A percentile compares a stretch with the other conserved stretches of the same genome.
phyloP scores from a whole-genome alignment of 192 early-diverging fungal genomes.

The Pilobolus umbonatus region DNA sequence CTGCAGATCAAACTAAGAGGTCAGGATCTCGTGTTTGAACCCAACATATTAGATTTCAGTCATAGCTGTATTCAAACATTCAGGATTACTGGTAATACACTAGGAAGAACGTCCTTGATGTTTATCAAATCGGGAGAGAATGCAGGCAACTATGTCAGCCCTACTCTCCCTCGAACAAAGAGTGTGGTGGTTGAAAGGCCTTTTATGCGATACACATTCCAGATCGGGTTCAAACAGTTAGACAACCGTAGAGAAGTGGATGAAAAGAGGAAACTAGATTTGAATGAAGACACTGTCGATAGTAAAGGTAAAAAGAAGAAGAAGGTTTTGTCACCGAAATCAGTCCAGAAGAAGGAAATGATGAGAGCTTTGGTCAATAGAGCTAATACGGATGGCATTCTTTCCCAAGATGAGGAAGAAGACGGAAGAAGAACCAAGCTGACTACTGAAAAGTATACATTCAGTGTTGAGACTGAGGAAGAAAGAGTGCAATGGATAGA shows the following conservation, averaged over 20 bases:
- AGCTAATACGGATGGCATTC: background rate
- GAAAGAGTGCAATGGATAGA: constrained; percentile 22
- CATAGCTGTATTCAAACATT: constrained; percentile 45
- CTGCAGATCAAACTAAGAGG: constrained; percentile 57
- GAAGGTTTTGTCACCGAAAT: background rate
- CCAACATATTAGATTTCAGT: constrained; percentile 54
- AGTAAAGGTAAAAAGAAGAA: too few relatives aligned
- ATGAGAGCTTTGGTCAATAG: too few relatives aligned
- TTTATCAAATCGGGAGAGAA: constrained; percentile 46
- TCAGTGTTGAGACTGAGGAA: constrained; percentile 35
- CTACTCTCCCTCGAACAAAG: constrained; percentile 44
- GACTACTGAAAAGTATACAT: constrained; percentile 17
- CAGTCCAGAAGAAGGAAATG: too few relatives aligned
- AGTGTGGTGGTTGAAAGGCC: constrained; percentile 56
- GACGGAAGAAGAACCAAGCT: background rate
- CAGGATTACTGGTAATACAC: constrained; percentile 47
- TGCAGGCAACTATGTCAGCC: constrained; percentile 43
- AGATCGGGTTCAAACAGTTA: constrained; percentile 43
- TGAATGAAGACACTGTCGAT: too few relatives aligned
- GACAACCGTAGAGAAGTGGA: background rate
- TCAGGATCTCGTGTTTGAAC: constrained; percentile 51
- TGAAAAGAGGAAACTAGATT: too few relatives aligned
- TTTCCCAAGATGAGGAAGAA: background rate
- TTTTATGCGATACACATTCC: constrained; percentile 63
- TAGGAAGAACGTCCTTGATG: constrained; percentile 59